Evolutionary conservation across 139 green algal species (phyloP), one percentile per base, ranked within the genome.

Genomic region (Coccomyxa sp.): DNA sequence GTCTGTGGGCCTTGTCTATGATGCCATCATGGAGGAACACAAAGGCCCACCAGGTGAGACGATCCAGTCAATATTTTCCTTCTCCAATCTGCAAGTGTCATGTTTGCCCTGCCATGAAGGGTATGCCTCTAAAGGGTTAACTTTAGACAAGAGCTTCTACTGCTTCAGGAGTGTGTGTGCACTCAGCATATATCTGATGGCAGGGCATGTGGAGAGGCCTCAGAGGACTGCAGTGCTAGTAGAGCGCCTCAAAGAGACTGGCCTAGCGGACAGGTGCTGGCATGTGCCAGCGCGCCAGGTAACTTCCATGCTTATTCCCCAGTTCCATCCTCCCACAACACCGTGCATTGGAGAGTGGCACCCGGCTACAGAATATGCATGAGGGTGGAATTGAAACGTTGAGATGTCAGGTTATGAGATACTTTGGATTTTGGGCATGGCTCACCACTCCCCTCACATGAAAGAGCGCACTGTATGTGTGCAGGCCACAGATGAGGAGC

Each of bases 401-500:
- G n/a, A n/a, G n/a, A n/a, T n/a, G n/a, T n/a, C n/a, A n/a, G n/a
- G n/a, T n/a, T n/a, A n/a, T n/a, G n/a, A n/a, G n/a, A n/a, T n/a
- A n/a, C n/a, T n/a, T n/a, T n/a, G n/a, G n/a, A n/a, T n/a, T n/a
- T n/a, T n/a, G n/a, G n/a, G n/a, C n/a, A n/a, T n/a, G n/a, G n/a
- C n/a, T n/a, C n/a, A n/a, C n/a, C n/a, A n/a, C n/a, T n/a, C n/a
- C n/a, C n/a, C n/a, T n/a, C n/a, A 64, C 50, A 64, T 7, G 5
- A 64, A 64, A 6, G 27, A 22, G 50, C 27, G 5, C 27, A 22
- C 50, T 64, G 2, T 31, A 31, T 64, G 50, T 55, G 37, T 68
- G 39, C 74, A 86, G 82, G 88, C 86, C 8, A 83, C 74, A 22
- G 84, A 91, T 55, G 79, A 79, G 29, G 84, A 92, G 80, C 81